A percentile compares a stretch with the other conserved stretches of the same genome.
Evolutionary conservation across 2,329 filamentous ascomycete genomes (phyloP).

Genomic region (Escovopsis sp.): DNA sequence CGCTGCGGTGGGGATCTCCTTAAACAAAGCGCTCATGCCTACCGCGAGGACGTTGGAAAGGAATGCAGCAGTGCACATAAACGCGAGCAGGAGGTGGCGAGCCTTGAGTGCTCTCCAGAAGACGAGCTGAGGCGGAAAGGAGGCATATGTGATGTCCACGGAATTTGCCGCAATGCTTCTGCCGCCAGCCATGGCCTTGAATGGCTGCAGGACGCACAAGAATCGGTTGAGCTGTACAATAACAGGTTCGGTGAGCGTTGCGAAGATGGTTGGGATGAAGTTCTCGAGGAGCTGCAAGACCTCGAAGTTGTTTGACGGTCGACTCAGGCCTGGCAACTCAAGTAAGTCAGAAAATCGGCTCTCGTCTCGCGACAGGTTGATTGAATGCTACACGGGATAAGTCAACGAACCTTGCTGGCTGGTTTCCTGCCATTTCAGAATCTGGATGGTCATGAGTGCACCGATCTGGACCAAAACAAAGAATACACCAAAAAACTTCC

Average conservation of each 20-base stretch:
- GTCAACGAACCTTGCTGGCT: constrained; percentile 9
- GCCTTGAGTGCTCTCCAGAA: constrained; percentile 29
- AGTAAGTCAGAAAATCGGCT: too few species aligned
- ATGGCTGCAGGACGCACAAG: constrained; percentile 38
- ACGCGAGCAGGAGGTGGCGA: constrained; percentile 29
- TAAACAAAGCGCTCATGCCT: constrained; percentile 35
- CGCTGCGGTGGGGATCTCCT: constrained; percentile 15
- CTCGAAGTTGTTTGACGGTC: constrained; percentile 18
- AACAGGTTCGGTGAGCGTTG: constrained; percentile 41
- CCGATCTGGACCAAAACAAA: constrained; percentile 8
- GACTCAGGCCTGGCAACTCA: neutral
- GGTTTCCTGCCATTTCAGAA: constrained; percentile 12
- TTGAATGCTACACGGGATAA: too few species aligned
- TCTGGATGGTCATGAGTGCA: constrained; percentile 8
- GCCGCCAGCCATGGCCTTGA: constrained; percentile 31
- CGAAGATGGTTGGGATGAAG: constrained; percentile 39
- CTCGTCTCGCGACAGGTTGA: too few species aligned
- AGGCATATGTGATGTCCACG: constrained; percentile 32
- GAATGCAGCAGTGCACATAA: constrained; percentile 32
- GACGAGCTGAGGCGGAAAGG: constrained; percentile 38
- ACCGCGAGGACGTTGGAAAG: constrained; percentile 39
- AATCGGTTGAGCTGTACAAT: constrained; percentile 41
- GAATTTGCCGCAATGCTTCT: constrained; percentile 20
- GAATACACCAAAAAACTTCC: constrained; percentile 5
- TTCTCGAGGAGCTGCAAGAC: constrained; percentile 25